A percentile compares a stretch with the other conserved stretches of the same genome.
Evolutionary conservation across 352 stramenopile genomes (phyloP).

Genomic region (Phytophthora hybrid): DNA sequence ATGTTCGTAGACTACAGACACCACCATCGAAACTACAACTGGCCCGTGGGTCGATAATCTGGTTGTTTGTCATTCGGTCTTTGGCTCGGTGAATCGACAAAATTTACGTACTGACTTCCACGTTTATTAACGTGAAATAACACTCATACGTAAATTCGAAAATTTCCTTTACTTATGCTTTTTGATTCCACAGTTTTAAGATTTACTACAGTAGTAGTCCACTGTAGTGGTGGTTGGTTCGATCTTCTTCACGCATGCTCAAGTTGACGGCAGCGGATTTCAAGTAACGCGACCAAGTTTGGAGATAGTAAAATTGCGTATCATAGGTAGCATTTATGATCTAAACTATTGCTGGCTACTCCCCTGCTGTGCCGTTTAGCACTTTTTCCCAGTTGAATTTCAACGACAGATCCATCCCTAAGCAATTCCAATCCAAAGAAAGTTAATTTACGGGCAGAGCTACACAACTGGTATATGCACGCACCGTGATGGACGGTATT

Average conservation of each 20-base stretch:
- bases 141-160: no score
- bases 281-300: no score
- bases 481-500: conserved; percentile 26
- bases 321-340: background rate
- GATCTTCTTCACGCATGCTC: no score
- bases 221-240: no score
- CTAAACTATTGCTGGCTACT: background rate
- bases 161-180: no score
- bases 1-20: background rate
- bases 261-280: background rate
- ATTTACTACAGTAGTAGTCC: no score
- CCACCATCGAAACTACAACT: background rate
- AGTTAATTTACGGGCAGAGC: background rate
- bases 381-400: conserved; percentile 7
- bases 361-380: background rate
- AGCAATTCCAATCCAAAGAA: background rate
- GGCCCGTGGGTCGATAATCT: background rate
- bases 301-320: no score
- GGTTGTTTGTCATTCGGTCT: background rate
- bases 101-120: background rate
- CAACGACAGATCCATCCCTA: conserved; percentile 4
- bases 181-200: no score
- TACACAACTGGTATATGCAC: background rate
- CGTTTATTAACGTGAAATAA: background rate
- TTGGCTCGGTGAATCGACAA: background rate